These are phyloP conservation scores for Mortierella hygrophila DNA, from an alignment of 192 early-diverging fungal genomes.

Conservation along the genomic window DNA sequence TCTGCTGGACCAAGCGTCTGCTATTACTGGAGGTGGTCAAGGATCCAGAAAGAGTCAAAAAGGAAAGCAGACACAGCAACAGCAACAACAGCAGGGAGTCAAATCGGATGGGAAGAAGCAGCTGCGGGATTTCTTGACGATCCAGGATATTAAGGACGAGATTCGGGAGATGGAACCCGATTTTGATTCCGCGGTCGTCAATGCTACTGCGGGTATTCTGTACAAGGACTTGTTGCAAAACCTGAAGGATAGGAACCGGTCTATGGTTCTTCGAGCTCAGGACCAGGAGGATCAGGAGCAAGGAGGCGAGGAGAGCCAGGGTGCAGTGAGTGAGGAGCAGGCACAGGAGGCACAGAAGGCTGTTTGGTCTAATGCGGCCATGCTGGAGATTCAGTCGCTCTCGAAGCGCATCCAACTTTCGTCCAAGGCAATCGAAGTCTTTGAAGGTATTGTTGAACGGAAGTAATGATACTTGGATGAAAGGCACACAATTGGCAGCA, in stretches of 20 bases:
- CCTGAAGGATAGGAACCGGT: conserved; percentile 39
- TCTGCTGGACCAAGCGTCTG: conserved; percentile 4
- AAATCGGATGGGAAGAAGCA: conserved; percentile 17
- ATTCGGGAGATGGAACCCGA: conserved; percentile 39
- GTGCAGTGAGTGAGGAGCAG: background rate
- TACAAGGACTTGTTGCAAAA: conserved; percentile 40
- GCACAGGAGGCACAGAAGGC: background rate
- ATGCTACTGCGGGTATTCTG: conserved; percentile 22
- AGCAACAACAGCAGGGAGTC: background rate
- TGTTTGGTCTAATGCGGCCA: background rate
- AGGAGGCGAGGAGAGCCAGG: background rate
- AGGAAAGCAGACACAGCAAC: background rate
- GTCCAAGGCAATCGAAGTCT: conserved; percentile 30
- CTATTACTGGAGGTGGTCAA: background rate
- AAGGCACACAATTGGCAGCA: background rate
- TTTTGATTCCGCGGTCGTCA: conserved; percentile 42
- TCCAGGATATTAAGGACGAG: conserved; percentile 43
- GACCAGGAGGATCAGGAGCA: conserved; percentile 3
- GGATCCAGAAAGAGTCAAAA: background rate
- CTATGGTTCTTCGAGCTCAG: conserved; percentile 23
- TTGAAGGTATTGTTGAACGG: conserved; percentile 35
- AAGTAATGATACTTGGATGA: background rate
- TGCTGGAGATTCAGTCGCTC: conserved; percentile 6
- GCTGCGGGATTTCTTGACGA: conserved; percentile 45
- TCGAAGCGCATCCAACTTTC: conserved; percentile 27